Conservation (phyloP, 75 land plant species). For the Larix kaempferi region DNA sequence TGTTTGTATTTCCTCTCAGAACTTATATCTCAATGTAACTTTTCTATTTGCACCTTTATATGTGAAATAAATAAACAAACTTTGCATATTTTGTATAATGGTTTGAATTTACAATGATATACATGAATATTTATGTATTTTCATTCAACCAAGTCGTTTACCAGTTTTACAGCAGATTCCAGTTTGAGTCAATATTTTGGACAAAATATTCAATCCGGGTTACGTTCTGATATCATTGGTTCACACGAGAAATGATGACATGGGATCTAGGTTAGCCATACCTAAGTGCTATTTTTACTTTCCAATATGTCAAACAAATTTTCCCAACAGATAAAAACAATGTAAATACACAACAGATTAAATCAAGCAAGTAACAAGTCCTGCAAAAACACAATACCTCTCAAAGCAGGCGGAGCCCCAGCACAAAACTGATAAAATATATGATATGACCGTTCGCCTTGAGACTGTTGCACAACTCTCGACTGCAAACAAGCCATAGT, state of each 20-base stretch:
- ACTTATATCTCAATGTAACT: too few relatives aligned
- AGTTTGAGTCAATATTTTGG: too few relatives aligned
- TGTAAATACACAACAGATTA: background rate
- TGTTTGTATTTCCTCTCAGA: too few relatives aligned
- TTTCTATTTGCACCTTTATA: too few relatives aligned
- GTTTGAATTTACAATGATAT: too few relatives aligned
- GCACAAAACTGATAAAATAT: constrained; percentile 97
- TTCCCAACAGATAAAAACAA: background rate
- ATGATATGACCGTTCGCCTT: constrained; percentile 92
- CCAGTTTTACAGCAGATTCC: too few relatives aligned
- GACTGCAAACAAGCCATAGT: constrained; percentile 49
- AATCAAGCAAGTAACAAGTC: background rate
- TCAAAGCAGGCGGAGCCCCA: constrained; percentile 68
- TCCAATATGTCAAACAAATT: background rate
- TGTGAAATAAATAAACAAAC: too few relatives aligned
- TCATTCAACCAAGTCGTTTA: too few relatives aligned
- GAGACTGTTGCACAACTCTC: constrained; percentile 79
- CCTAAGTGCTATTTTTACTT: background rate
- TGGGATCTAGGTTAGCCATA: background rate
- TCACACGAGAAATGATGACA: background rate
- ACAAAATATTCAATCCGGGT: background rate
- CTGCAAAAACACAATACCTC: constrained; percentile 34
- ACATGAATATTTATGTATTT: too few relatives aligned
- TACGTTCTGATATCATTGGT: too few relatives aligned
- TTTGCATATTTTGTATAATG: too few relatives aligned